phyloP scores from a whole-genome alignment of 305 asterid genomes.

The Fraxinus floribunda region DNA sequence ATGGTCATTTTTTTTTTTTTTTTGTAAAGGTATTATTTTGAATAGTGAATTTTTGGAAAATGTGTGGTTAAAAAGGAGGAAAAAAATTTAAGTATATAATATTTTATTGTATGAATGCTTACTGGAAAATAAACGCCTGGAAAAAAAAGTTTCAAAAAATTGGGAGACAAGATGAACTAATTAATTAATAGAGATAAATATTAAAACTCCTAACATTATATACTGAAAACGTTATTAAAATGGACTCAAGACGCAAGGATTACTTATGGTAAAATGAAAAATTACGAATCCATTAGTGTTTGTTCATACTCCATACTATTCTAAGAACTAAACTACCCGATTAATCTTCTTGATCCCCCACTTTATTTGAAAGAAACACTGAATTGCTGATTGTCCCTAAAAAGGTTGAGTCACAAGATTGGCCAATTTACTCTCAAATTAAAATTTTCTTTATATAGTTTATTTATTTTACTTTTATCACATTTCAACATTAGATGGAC shows the following conservation, averaged over 20 bases:
- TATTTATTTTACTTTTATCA: too few relatives aligned
- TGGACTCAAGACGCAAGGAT: neutral
- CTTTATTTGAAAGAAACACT: neutral
- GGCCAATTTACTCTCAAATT: neutral
- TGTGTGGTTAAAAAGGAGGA: too few relatives aligned
- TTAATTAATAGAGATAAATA: neutral
- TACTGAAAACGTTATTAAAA: neutral
- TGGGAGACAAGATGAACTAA: neutral
- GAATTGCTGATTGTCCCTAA: neutral
- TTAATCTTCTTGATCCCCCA: neutral
- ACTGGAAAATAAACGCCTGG: neutral
- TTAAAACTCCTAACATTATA: neutral
- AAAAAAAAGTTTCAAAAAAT: neutral
- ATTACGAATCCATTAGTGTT: neutral
- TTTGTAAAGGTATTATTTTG: too few relatives aligned
- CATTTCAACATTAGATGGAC: neutral
- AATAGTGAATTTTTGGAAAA: too few relatives aligned
- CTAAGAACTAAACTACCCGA: neutral
- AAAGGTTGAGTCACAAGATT: neutral
- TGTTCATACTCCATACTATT: neutral
- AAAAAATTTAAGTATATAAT: too few relatives aligned
- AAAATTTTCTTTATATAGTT: neutral
- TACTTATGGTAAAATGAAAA: neutral
- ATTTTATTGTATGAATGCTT: neutral
- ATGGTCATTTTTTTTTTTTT: too few relatives aligned